Percentiles rank a stretch among this genome's conserved stretches.
Conservation (phyloP, 176 grass and related monocot species). For the Triticum monococcum region DNA sequence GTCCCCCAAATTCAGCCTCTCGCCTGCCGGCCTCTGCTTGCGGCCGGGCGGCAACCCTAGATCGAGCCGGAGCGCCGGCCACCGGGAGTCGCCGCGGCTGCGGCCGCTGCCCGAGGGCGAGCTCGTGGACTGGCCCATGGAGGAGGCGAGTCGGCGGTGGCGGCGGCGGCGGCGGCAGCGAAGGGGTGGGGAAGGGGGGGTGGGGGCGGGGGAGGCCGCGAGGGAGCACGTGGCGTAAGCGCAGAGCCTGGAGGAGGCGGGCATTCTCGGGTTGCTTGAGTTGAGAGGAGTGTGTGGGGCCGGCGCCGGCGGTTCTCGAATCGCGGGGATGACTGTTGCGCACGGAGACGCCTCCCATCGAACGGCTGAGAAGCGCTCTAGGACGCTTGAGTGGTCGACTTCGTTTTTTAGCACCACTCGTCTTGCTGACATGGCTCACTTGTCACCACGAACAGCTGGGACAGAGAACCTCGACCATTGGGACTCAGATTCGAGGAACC, state of each 20-base stretch:
- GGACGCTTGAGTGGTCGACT: no score
- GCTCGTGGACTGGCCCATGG: constrained; percentile 28
- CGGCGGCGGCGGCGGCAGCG: not conserved
- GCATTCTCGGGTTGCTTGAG: constrained; percentile 22
- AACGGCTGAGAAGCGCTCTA: not conserved
- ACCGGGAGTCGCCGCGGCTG: not conserved
- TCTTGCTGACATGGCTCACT: no score
- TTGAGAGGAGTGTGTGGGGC: not conserved
- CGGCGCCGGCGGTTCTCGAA: constrained; percentile 30
- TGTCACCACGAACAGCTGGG: no score
- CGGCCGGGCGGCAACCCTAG: constrained; percentile 21
- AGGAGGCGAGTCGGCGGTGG: not conserved
- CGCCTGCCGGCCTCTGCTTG: constrained; percentile 13
- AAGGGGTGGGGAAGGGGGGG: not conserved
- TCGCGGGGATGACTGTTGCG: not conserved
- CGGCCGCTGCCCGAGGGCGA: not conserved
- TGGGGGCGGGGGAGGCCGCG: not conserved
- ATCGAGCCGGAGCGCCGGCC: constrained; percentile 29
- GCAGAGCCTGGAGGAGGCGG: constrained; percentile 33
- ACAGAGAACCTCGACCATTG: no score
- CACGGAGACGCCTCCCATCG: not conserved
- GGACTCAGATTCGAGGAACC: no score
- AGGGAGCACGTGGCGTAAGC: constrained; percentile 28
- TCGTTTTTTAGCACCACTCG: no score
- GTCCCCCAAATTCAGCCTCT: constrained; percentile 5